A percentile compares a stretch with the other conserved stretches of the same genome.
Conservation (phyloP, 23 red algal species). For the Agarophyton chilense region DNA sequence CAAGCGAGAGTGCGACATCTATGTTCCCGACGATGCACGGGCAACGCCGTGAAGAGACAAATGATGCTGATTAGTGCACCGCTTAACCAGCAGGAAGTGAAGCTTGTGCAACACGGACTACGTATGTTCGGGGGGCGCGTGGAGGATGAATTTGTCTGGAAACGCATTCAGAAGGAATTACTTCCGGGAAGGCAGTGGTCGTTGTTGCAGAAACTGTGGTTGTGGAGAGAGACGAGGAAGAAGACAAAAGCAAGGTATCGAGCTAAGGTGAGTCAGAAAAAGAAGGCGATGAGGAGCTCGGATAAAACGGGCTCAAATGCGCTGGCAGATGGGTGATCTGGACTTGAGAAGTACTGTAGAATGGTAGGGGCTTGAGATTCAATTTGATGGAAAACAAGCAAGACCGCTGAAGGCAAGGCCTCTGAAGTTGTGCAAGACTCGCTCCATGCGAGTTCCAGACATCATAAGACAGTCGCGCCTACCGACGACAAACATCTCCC, state of each 20-base stretch:
- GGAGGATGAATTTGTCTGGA: conserved; percentile 33
- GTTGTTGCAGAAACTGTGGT: conserved; percentile 57
- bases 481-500: too few species aligned
- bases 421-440: too few species aligned
- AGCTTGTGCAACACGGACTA: conserved; percentile 24
- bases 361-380: conserved; percentile 10
- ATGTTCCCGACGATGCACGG: conserved; percentile 56
- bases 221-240: conserved; percentile 44
- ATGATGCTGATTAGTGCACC: conserved; percentile 38
- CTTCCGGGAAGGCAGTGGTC: conserved; percentile 51
- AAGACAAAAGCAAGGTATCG: conserved; percentile 55
- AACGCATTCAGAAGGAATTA: conserved; percentile 50
- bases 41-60: conserved; percentile 68
- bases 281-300: conserved; percentile 12
- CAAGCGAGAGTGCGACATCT: conserved; percentile 40
- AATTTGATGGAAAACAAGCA: neutral
- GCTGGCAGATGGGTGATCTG: conserved; percentile 6
- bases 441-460: too few species aligned
- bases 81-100: conserved; percentile 27
- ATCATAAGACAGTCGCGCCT: too few species aligned
- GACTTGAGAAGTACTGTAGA: neutral
- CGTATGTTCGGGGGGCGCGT: conserved; percentile 3
- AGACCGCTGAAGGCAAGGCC: neutral
- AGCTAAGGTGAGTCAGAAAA: conserved; percentile 31
- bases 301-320: neutral